Base-by-base conservation (phyloP, 257 asterid species). In the Solanum pennellii region DNA sequence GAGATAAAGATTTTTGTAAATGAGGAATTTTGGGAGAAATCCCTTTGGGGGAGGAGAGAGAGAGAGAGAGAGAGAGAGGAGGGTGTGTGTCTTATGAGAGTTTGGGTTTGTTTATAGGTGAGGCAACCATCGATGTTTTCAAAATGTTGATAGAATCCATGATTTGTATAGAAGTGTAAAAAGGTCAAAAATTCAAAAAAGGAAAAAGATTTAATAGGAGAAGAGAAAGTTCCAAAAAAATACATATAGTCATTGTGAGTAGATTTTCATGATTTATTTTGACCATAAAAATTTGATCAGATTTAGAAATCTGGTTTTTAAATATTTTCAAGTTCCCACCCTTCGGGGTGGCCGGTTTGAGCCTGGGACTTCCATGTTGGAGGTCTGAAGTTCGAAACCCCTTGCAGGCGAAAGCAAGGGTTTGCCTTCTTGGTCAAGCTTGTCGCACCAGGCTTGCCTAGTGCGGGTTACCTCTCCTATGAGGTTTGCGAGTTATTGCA, bases 1-100 rank as follows among this genome's bases (percentile, higher is more conserved):
- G 87, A 89, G 86, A 76, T 27, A 79, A 79, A 45, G 90, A 88
- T 86, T 88, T 84, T 75, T 85, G 86, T 86, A 87, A 88, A 59
- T 71, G 83, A 82, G 83, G 87, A 90, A 29, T 89, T 74, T 87
- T 88, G 72, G 71, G 69, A 33, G 20, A 68, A 69, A 82, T 77
- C 62, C 60, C 88, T 85, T 39, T 82, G 16, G 68, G 88, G 65
- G 73, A 82, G 62, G 84, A 80, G 86, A 89, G 89, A 39, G 72
- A 49, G 59, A 49, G 89, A 62, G 66, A 23, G 49, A 66, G 44
- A 33, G 80, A 31, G n/a, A 52, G 76, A 25, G 16, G 31, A 76
- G 89, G 47, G 74, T 71, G 71, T n/a, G 5, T n/a, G 76, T 59
- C 52, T 84, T 47, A 83, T 71, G 82, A 88, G 86, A 31, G 20